Conservation (phyloP, 2,329 filamentous ascomycete genomes). For the Ophiostoma perfectum region DNA sequence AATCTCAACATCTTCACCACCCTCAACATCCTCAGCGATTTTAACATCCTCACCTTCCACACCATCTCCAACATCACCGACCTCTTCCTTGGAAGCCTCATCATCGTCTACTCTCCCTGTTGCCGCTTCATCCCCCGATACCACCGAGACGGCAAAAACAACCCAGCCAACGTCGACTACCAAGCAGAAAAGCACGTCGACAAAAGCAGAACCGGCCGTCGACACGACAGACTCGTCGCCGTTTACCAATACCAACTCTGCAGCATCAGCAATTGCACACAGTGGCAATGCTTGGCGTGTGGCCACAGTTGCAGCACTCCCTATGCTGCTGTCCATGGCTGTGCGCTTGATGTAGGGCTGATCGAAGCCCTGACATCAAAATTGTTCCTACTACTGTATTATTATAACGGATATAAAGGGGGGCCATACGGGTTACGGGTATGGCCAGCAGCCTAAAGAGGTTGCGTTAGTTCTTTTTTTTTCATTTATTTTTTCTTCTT, state of each 20-base stretch:
- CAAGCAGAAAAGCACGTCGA: not conserved
- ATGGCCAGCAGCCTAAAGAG: not conserved
- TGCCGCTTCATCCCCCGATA: not conserved
- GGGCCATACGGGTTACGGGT: no score
- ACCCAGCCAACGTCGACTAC: conserved; percentile 10
- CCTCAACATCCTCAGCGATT: not conserved
- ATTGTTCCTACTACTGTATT: not conserved
- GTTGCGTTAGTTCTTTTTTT: not conserved
- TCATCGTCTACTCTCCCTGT: not conserved
- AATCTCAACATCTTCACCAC: not conserved
- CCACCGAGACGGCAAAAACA: not conserved
- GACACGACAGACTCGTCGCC: conserved; percentile 26
- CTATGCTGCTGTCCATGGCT: conserved; percentile 6
- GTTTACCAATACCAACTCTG: conserved; percentile 24
- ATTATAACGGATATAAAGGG: not conserved
- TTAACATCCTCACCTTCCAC: not conserved
- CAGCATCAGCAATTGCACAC: not conserved
- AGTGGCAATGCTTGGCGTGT: not conserved
- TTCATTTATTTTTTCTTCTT: not conserved
- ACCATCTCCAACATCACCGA: not conserved
- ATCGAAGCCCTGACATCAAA: not conserved
- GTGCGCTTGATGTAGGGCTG: not conserved
- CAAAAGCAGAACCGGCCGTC: conserved; percentile 9
- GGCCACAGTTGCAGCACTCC: not conserved
- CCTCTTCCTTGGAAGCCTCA: not conserved